These are phyloP conservation scores for Botrytis fragariae DNA, from an alignment of 2,329 filamentous ascomycete species.

Conservation along the genomic window DNA sequence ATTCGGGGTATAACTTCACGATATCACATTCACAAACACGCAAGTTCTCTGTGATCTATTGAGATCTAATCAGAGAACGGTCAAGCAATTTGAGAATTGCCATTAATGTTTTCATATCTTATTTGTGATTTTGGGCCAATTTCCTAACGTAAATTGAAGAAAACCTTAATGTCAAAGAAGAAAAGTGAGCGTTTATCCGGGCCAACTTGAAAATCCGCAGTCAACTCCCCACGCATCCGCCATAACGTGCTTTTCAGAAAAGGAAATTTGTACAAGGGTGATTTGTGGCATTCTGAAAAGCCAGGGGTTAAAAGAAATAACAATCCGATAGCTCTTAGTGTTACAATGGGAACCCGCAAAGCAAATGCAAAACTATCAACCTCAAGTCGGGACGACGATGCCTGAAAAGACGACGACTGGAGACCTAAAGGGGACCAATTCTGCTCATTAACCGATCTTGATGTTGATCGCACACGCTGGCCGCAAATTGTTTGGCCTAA, in stretches of 20 bases:
- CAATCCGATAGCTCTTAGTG: constrained; percentile 34
- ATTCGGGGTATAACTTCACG: not conserved
- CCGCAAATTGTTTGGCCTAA: constrained; percentile 5
- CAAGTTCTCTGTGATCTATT: not conserved
- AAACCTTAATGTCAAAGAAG: constrained; percentile 30
- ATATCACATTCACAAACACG: not conserved
- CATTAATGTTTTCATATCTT: constrained; percentile 15
- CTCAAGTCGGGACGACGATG: constrained; percentile 10
- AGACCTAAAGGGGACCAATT: constrained; percentile 5
- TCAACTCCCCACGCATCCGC: constrained; percentile 16
- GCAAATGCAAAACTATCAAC: constrained; percentile 25
- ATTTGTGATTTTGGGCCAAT: constrained; percentile 24
- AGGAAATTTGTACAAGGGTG: constrained; percentile 36
- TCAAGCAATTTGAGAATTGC: not conserved
- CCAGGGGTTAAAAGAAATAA: constrained; percentile 25
- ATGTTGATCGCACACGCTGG: not conserved
- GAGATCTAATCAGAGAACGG: not conserved
- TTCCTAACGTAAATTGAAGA: constrained; percentile 29
- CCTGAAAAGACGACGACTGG: constrained; percentile 8
- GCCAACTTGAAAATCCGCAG: constrained; percentile 26
- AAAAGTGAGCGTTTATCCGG: constrained; percentile 31
- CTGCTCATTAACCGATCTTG: constrained; percentile 17
- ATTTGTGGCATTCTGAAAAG: constrained; percentile 28
- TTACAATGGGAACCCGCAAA: constrained; percentile 36
- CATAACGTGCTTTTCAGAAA: constrained; percentile 28